phyloP scores from a whole-genome alignment of 768 basidiomycete genomes.

The Trametes maxima region DNA sequence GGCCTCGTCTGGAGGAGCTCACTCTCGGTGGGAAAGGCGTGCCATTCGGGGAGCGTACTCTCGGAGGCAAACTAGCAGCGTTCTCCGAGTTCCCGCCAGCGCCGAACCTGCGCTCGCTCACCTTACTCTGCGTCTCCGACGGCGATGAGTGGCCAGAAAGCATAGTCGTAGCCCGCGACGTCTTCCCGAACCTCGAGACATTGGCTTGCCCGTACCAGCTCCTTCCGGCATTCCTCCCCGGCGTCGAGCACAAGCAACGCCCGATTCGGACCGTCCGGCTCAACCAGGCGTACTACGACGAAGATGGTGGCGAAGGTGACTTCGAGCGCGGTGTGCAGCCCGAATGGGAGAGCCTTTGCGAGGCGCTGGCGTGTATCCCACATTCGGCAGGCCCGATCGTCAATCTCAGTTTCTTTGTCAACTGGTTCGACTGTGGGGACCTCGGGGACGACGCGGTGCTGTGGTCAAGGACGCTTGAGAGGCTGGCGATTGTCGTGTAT shows the following conservation, averaged over 20 bases:
- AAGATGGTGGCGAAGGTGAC: background rate
- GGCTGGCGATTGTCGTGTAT: background rate
- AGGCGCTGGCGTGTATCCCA: background rate
- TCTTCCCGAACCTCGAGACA: background rate
- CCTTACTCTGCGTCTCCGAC: background rate
- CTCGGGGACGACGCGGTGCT: background rate
- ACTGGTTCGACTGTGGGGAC: background rate
- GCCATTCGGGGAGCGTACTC: background rate
- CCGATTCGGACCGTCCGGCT: background rate
- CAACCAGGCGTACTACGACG: constrained; percentile 3
- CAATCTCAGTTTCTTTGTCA: background rate
- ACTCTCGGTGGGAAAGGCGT: background rate
- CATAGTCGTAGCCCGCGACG: background rate
- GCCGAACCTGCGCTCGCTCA: background rate
- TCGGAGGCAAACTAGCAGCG: background rate
- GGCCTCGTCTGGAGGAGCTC: background rate
- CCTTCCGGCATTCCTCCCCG: constrained; percentile 1
- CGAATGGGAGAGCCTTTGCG: background rate
- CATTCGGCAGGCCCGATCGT: background rate
- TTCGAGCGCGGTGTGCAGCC: background rate
- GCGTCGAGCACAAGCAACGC: background rate
- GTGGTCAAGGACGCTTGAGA: background rate
- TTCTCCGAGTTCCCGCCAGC: background rate
- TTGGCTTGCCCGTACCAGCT: background rate
- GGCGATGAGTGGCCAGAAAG: too few relatives aligned